Percentiles rank a stretch among this genome's conserved stretches.
These are phyloP conservation scores for Coemansia umbellata DNA, from an alignment of 192 early-diverging fungal genomes.

Conservation along the genomic window DNA sequence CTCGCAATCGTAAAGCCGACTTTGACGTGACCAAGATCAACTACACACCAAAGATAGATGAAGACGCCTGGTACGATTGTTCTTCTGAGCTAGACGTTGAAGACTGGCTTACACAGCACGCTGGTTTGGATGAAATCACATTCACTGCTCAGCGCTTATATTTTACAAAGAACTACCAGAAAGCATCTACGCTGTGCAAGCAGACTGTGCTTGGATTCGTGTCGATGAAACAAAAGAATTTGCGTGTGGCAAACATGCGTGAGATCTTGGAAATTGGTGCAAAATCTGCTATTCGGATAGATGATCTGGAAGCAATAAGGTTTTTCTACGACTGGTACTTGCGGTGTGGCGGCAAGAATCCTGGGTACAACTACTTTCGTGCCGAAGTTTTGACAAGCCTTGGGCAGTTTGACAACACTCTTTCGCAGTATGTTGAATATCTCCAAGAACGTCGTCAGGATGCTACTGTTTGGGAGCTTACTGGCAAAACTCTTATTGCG, in stretches of 20 bases:
- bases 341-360: constrained; percentile 37
- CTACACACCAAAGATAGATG: constrained; percentile 33
- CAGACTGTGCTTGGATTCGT: constrained; percentile 11
- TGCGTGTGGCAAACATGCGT: constrained; percentile 20
- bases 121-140: constrained; percentile 28
- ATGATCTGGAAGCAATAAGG: constrained; percentile 1
- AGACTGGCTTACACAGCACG: constrained; percentile 21
- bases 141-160: constrained; percentile 38
- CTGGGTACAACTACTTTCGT: constrained; percentile 34
- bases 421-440: constrained; percentile 25
- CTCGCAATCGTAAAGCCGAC: constrained; percentile 15
- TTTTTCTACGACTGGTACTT: constrained; percentile 32
- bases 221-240: not conserved
- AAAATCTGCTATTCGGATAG: constrained; percentile 16
- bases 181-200: constrained; percentile 12
- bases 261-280: constrained; percentile 42
- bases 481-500: constrained; percentile 15
- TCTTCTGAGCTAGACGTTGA: not conserved
- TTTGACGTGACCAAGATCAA: constrained; percentile 32
- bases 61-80: constrained; percentile 40
- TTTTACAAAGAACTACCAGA: constrained; percentile 12
- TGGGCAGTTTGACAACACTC: constrained; percentile 10
- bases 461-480: constrained; percentile 36
- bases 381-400: constrained; percentile 18
- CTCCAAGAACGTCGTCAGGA: constrained; percentile 30